Base-by-base conservation (phyloP, 768 basidiomycete species). In the Pleurotus sapidus region DNA sequence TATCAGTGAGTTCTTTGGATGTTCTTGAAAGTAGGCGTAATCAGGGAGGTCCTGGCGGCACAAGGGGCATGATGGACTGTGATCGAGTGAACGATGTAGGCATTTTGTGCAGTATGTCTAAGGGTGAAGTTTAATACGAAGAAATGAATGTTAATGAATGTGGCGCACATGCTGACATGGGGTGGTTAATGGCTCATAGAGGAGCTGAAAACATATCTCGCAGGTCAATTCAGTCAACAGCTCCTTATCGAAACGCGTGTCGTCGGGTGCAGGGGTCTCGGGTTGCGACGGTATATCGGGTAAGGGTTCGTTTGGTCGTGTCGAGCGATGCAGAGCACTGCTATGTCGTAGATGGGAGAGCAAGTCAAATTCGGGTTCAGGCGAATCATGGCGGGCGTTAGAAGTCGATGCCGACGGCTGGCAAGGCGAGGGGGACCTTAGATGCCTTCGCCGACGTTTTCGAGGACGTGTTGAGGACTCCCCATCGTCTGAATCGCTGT, bases 21-120 rank as follows among this genome's bases (percentile, higher is more conserved):
- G 89, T 50, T 92, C 87, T 62, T 91, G 90, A 67, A 93, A 90
- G 65, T 88, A 92, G 8, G 84, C 73, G 64, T 86, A 88, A 4
- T 79, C 79, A 0, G 95, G 94, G 17, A 97, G 77, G 42, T 79
- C 77, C 59, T 88, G 77, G 49, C 96, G 84, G 72, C 96, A 98
- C 14, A 97, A 74, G 2, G 96, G 96, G 70, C 96, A 98, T 8
- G 82, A 70, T 40, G 75, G 67, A 59, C 81, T 87, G 71, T 98
- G 93, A 70, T 98, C 96, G 60, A 96, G 81, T 3, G 93, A 88
- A 38, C 96, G 87, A 58, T 93, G 89, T 25, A 98, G 82, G 72
- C 96, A 98, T 64, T 83, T 85, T 6, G 84, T 76, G 68, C 96
- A 98, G 73, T 95, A 98, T 0, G 95, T 94, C 92, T 95, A 64